Percentiles rank a stretch among this genome's conserved stretches.
Evolutionary conservation across 2,329 filamentous ascomycete genomes (phyloP).

Genomic region (Bipolaris victoriae): DNA sequence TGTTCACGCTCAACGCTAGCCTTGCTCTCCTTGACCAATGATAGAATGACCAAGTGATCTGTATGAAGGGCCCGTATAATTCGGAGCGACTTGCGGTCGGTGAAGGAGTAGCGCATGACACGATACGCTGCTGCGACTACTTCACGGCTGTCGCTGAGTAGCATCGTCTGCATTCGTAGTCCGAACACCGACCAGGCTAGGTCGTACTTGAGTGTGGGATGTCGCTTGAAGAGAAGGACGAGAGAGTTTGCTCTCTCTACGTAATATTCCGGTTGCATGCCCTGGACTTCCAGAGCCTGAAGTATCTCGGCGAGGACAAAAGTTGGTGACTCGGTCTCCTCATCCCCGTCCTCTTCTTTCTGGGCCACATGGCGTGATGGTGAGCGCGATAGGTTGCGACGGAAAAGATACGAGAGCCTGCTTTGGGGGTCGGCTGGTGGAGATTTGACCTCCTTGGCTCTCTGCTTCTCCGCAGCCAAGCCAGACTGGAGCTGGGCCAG

Average conservation of each 20-base stretch:
- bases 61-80: slow-evolving; percentile 88
- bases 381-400: slow-evolving; percentile 61
- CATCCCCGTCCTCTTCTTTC: slow-evolving; percentile 69
- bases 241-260: slow-evolving; percentile 89
- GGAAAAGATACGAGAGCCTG: slow-evolving; percentile 64
- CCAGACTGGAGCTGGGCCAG: slow-evolving; percentile 65
- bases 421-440: slow-evolving; percentile 56
- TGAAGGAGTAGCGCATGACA: slow-evolving; percentile 92
- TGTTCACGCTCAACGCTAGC: slow-evolving; percentile 97
- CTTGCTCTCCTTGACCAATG: slow-evolving; percentile 92
- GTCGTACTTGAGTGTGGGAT: slow-evolving; percentile 95
- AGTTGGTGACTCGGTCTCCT: slow-evolving; percentile 81
- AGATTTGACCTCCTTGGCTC: slow-evolving; percentile 60
- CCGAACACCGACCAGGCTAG: slow-evolving; percentile 96
- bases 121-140: slow-evolving; percentile 94
- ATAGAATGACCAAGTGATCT: slow-evolving; percentile 89
- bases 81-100: slow-evolving; percentile 85
- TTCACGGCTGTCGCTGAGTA: slow-evolving; percentile 92
- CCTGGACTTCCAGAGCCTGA: slow-evolving; percentile 85
- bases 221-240: slow-evolving; percentile 93
- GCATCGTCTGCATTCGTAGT: slow-evolving; percentile 90
- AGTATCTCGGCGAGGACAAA: slow-evolving; percentile 89
- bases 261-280: slow-evolving; percentile 92
- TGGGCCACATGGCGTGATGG: slow-evolving; percentile 54
- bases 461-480: slow-evolving; percentile 65